Evolutionary conservation across 2,329 filamentous ascomycete genomes (phyloP).

Genomic region (Fusarium siculi): DNA sequence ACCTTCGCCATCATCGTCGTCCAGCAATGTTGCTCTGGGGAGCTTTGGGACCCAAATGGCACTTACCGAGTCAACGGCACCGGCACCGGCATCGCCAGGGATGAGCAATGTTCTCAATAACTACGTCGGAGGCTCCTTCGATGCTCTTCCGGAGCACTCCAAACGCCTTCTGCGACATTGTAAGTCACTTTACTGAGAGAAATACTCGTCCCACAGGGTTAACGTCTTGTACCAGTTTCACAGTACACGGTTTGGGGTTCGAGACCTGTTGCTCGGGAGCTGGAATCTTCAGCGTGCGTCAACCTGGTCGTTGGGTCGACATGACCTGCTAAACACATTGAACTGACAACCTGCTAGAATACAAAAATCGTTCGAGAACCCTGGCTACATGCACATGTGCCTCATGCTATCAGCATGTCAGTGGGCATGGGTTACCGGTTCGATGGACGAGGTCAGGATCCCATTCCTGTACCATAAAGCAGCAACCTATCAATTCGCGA

Average conservation of each 20-base stretch:
- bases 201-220: slow-evolving; percentile 10
- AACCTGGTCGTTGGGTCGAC: slow-evolving; percentile 1
- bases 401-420: slow-evolving; percentile 58
- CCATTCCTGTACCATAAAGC: slow-evolving; percentile 60
- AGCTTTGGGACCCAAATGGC: slow-evolving; percentile 26
- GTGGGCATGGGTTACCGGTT: slow-evolving; percentile 59
- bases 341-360: slow-evolving; percentile 48
- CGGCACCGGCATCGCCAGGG: slow-evolving; percentile 24
- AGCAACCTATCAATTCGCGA: slow-evolving; percentile 58
- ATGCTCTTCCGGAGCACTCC: slow-evolving; percentile 46
- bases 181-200: slow-evolving; percentile 18
- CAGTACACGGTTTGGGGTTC: slow-evolving; percentile 56
- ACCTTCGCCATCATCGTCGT: slow-evolving; percentile 32
- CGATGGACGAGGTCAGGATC: slow-evolving; percentile 56
- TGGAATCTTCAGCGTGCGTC: slow-evolving; percentile 47
- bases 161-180: slow-evolving; percentile 47
- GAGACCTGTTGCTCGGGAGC: slow-evolving; percentile 51
- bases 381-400: slow-evolving; percentile 58
- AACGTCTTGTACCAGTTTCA: slow-evolving; percentile 48
- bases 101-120: slow-evolving; percentile 40
- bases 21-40: slow-evolving; percentile 25
- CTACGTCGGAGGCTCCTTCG: slow-evolving; percentile 48
- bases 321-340: background rate
- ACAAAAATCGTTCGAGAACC: slow-evolving; percentile 56
- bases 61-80: slow-evolving; percentile 22